phyloP scores from a whole-genome alignment of 331 rosid species.

The Quercus tomentella region DNA sequence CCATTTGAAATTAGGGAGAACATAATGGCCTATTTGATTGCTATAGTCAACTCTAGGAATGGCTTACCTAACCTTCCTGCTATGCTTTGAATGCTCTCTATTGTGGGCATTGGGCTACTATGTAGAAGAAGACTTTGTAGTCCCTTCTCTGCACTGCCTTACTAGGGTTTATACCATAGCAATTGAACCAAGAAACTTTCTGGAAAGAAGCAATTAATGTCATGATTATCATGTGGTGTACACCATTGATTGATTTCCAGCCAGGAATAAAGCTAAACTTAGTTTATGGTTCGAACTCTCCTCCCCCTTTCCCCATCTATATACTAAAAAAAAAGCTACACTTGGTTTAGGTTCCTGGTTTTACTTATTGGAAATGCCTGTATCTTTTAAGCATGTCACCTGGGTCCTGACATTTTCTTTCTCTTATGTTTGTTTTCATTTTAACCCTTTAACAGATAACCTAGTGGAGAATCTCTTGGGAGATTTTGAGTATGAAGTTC shows the following conservation, averaged over 20 bases:
- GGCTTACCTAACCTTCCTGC: too few species aligned
- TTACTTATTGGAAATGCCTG: neutral
- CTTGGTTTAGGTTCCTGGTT: neutral
- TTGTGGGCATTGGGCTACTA: neutral
- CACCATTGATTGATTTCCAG: too few species aligned
- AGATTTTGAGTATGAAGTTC: constrained; percentile 91
- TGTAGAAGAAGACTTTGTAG: neutral
- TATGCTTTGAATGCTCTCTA: neutral
- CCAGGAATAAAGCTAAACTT: neutral
- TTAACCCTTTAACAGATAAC: constrained; percentile 54
- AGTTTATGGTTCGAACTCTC: neutral
- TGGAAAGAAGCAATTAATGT: neutral
- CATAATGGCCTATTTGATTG: neutral
- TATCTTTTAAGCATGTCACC: neutral
- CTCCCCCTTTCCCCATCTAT: too few species aligned
- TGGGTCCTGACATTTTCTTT: neutral
- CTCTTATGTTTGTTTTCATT: neutral
- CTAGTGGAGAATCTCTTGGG: constrained; percentile 93
- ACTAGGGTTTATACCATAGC: neutral
- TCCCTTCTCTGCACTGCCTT: neutral
- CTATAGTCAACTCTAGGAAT: too few species aligned
- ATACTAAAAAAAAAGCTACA: neutral
- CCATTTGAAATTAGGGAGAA: neutral
- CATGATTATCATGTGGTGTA: neutral
- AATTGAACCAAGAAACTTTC: neutral